phyloP scores from a whole-genome alignment of 441 rosid genomes.

The Flueggea neowawraea region DNA sequence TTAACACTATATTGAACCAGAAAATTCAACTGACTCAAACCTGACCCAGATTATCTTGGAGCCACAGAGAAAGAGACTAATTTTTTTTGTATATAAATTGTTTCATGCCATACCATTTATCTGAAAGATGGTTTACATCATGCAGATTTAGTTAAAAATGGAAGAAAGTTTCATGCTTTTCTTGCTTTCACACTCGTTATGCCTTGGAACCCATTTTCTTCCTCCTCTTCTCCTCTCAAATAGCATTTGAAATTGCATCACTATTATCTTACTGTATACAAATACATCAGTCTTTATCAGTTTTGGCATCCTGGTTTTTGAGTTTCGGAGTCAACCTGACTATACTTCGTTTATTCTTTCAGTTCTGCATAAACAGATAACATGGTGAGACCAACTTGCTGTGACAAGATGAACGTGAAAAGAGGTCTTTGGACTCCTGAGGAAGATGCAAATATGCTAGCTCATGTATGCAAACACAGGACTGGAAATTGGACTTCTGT shows the following conservation, averaged over 20 bases:
- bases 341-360: background rate
- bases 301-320: background rate
- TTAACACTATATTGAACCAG: constrained; percentile 30
- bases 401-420: constrained; percentile 76
- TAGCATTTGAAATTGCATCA: too few relatives aligned
- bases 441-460: constrained; percentile 87
- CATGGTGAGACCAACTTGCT: constrained; percentile 87
- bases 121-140: constrained; percentile 23
- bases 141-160: constrained; percentile 29
- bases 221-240: too few relatives aligned
- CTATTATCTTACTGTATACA: too few relatives aligned
- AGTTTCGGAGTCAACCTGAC: background rate
- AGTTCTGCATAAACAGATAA: background rate
- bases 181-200: too few relatives aligned
- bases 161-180: background rate
- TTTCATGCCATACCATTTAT: background rate
- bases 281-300: too few relatives aligned
- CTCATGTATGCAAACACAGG: constrained; percentile 83
- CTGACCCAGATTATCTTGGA: constrained; percentile 33
- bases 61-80: constrained; percentile 4
- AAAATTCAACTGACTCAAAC: constrained; percentile 40
- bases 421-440: constrained; percentile 96
- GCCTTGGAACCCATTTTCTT: too few relatives aligned
- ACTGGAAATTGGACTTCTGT: constrained; percentile 88
- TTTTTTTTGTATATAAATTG: background rate